These are phyloP conservation scores for Boletus coccyginus DNA, from an alignment of 768 basidiomycete species.

Conservation along the genomic window DNA sequence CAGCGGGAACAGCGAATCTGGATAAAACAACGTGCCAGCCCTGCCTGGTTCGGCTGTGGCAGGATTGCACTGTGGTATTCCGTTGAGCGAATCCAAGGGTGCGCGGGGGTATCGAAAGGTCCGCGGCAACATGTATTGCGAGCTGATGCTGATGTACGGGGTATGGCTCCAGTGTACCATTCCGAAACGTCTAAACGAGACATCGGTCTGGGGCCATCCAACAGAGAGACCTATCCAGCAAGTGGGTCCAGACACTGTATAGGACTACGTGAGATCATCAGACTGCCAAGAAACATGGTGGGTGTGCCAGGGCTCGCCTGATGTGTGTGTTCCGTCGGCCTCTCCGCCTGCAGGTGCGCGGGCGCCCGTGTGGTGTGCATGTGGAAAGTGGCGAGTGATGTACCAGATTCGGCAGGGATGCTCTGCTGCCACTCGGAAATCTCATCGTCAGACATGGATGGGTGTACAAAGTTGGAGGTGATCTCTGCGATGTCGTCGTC, in stretches of 20 bases:
- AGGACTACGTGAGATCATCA: neutral
- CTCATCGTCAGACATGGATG: neutral
- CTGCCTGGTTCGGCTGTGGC: neutral
- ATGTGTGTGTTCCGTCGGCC: neutral
- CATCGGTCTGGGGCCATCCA: neutral
- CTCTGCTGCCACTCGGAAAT: neutral
- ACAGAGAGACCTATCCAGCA: constrained; percentile 7
- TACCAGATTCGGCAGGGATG: neutral
- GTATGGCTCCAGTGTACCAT: constrained; percentile 2
- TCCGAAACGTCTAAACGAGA: constrained; percentile 2
- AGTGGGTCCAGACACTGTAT: neutral
- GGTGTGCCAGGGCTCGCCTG: neutral
- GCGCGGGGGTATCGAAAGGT: neutral
- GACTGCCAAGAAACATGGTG: neutral
- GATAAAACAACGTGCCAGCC: neutral
- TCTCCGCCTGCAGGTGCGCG: neutral
- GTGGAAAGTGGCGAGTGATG: neutral
- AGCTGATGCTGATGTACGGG: neutral
- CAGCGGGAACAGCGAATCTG: neutral
- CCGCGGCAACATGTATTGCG: neutral
- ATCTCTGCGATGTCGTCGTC: neutral
- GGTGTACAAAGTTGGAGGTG: too few species aligned
- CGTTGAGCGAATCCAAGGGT: constrained; percentile 2
- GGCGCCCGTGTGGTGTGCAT: neutral
- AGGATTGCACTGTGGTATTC: neutral